Base-by-base conservation (phyloP, 2,329 filamentous ascomycete species). In the Paramyrothecium roridum region DNA sequence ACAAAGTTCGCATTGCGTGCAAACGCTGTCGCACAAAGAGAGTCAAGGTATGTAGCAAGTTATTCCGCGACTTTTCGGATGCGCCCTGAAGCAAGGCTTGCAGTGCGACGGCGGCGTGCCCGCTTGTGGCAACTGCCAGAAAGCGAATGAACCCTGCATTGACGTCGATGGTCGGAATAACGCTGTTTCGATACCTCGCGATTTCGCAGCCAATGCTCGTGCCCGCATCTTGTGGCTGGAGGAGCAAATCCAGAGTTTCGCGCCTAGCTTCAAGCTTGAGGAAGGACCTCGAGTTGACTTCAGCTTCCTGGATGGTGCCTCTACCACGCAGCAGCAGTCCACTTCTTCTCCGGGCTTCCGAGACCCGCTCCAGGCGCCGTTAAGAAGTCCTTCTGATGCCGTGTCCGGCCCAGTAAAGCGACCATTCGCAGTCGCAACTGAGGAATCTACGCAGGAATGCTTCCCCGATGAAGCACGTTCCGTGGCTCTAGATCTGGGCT, bases 1-100 rank as follows among this genome's bases (percentile, higher is more conserved):
- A 70, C 52, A 74, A 75, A 48, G 70, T 74, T 47, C 70, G 71
- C 3, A 59, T 73, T 26, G 72, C 73, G 4, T 74, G 72, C 55
- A 66, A 64, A 20, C 65, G 72, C 51, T 75, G 72, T 57, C 66
- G 73, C 34, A 57, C 60, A 3, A 67, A 72, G 48, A 67, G 70
- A 30, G 67, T 74, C 43, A 74, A 74, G 66, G 71, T 71, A 43
- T 13, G 13, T 7, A 43, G 7, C 26, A 30, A 30, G 26, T 30
- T 10, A 30, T 6, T 30, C 26, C 4, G 26, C 4, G n/a, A 19
- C 16, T 2, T 34, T 20, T 20, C 17, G 17, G 20, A 51, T 11
- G 40, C 23, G 48, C 46, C 37, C 48, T 43, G 33, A 40, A 22
- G 23, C 52, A 13, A 45, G 4, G 34, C 8, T 33, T 3, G n/a